These are phyloP conservation scores for Chrysanthemum lavandulifolium DNA, from an alignment of 129 eudicot genomes.

Conservation along the genomic window DNA sequence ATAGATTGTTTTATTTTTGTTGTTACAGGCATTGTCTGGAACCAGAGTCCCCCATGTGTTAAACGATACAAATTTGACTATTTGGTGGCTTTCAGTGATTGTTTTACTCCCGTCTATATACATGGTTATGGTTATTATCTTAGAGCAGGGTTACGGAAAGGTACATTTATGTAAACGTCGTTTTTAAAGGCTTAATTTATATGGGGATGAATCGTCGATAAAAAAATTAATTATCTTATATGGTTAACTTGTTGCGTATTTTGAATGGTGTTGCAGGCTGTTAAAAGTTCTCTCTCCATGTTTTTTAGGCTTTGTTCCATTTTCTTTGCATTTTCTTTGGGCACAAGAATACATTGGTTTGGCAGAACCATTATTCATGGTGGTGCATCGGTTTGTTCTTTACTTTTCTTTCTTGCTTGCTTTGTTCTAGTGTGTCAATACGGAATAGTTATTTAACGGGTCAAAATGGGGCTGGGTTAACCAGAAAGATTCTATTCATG, in stretches of 20 bases:
- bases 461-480: no score
- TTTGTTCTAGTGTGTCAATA: no score
- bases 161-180: conserved; percentile 34
- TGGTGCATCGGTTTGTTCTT: conserved; percentile 73
- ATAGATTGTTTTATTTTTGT: conserved; percentile 20
- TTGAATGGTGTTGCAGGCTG: conserved; percentile 63
- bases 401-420: neutral
- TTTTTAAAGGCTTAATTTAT: no score
- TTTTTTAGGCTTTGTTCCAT: conserved; percentile 88
- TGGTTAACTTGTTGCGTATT: neutral
- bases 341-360: conserved; percentile 97
- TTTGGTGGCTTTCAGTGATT: no score
- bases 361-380: conserved; percentile 98
- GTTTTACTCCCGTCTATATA: conserved; percentile 52
- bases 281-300: conserved; percentile 91
- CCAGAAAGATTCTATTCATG: no score
- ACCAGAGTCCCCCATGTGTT: no score
- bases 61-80: no score
- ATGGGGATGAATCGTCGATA: no score
- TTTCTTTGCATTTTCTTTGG: conserved; percentile 93
- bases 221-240: neutral
- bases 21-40: conserved; percentile 85
- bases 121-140: conserved; percentile 80
- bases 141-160: conserved; percentile 86
- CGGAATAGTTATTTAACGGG: no score